phyloP scores from a whole-genome alignment of 148 eudicot species.

The Camellia granthamiana region DNA sequence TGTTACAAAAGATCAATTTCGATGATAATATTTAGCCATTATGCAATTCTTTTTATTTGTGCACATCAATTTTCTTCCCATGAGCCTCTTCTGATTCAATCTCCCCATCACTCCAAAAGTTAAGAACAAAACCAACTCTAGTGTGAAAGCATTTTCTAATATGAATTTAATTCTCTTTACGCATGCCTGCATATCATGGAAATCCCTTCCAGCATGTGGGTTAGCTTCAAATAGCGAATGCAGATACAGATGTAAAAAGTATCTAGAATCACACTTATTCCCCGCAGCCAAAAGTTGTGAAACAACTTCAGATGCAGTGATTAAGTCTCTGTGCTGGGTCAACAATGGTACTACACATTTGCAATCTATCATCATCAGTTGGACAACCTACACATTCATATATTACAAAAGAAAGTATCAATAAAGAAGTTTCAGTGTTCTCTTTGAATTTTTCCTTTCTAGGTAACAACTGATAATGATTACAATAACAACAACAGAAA shows the following conservation, averaged over 20 bases:
- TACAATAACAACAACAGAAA: neutral
- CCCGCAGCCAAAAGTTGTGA: constrained; percentile 68
- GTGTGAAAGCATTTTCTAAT: too few relatives aligned
- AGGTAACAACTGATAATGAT: neutral
- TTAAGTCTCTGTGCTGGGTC: constrained; percentile 66
- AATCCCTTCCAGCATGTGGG: constrained; percentile 87
- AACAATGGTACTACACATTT: constrained; percentile 72
- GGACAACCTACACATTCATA: constrained; percentile 63
- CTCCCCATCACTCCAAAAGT: neutral
- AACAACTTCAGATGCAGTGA: constrained; percentile 81
- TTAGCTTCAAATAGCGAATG: constrained; percentile 79
- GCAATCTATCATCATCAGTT: constrained; percentile 82
- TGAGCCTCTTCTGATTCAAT: neutral
- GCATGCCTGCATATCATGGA: constrained; percentile 95
- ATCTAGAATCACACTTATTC: constrained; percentile 63
- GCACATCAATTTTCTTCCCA: neutral
- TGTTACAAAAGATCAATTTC: neutral
- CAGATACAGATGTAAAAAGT: constrained; percentile 65
- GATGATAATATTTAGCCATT: neutral
- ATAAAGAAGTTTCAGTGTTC: neutral
- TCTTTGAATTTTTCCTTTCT: neutral
- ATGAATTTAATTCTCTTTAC: neutral
- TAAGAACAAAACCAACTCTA: constrained; percentile 4
- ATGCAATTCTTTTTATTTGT: neutral
- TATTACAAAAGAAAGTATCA: neutral